Percentiles rank a stretch among this genome's conserved stretches.
Evolutionary conservation across 768 basidiomycete species (phyloP).

Genomic region (Mycena haematopus): DNA sequence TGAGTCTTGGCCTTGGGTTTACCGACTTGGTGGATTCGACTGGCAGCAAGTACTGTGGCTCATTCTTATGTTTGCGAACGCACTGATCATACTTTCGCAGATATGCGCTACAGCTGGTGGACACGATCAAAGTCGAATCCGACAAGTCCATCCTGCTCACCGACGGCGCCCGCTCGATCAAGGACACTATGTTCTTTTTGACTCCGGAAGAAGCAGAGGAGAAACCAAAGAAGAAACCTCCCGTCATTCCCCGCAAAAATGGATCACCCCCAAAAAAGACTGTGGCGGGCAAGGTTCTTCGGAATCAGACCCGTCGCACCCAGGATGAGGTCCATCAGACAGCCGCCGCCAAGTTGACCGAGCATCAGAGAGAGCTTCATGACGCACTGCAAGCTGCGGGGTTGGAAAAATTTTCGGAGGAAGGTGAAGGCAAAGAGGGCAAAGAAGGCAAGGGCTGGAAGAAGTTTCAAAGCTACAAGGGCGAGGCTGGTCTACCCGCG

Average conservation of each 20-base stretch:
- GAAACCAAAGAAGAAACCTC: conserved; percentile 58
- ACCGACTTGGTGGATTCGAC: conserved; percentile 78
- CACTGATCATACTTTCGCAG: conserved; percentile 45
- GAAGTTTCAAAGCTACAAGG: conserved; percentile 95
- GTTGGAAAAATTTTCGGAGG: conserved; percentile 82
- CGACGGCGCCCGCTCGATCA: conserved; percentile 81
- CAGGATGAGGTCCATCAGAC: conserved; percentile 86
- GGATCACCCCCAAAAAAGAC: conserved; percentile 78
- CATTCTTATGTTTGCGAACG: background rate
- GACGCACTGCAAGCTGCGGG: conserved; percentile 78
- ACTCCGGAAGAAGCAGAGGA: conserved; percentile 65
- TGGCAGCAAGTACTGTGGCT: conserved; percentile 70
- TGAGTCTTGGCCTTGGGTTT: conserved; percentile 87
- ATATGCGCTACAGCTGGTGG: conserved; percentile 87
- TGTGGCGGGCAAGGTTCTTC: conserved; percentile 83
- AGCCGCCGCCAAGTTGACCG: conserved; percentile 76
- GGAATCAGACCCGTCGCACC: conserved; percentile 88
- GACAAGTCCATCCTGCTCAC: conserved; percentile 76
- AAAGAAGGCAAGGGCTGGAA: conserved; percentile 96
- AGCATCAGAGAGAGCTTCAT: conserved; percentile 89
- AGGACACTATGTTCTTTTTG: conserved; percentile 89
- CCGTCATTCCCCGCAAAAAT: conserved; percentile 59
- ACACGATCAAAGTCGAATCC: conserved; percentile 82
- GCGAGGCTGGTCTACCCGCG: conserved; percentile 88
- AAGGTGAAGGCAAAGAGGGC: conserved; percentile 72